Conservation (phyloP, 768 basidiomycete species). For the Serendipita vermifera region DNA sequence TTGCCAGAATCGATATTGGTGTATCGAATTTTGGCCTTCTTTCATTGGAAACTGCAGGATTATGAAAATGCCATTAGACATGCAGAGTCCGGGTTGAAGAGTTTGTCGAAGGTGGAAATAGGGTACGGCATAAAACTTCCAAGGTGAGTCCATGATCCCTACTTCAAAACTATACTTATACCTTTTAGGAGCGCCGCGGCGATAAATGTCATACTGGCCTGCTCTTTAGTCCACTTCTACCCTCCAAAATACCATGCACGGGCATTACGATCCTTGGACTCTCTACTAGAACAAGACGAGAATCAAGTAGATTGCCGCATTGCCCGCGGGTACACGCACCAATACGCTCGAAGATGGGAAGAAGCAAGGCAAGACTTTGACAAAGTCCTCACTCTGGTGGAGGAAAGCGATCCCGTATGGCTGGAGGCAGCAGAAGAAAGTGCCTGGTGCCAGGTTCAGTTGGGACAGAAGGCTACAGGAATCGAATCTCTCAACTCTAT, state of each 20-base stretch:
- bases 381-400: constrained; percentile 37
- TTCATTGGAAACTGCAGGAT: constrained; percentile 58
- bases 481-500: constrained; percentile 37
- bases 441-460: constrained; percentile 69
- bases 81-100: constrained; percentile 55
- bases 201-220: constrained; percentile 59
- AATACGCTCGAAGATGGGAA: constrained; percentile 50
- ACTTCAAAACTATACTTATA: constrained; percentile 1
- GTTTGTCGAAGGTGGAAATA: constrained; percentile 40
- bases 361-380: constrained; percentile 54
- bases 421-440: constrained; percentile 65
- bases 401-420: constrained; percentile 34
- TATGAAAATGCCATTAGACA: constrained; percentile 58
- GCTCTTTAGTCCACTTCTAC: constrained; percentile 68
- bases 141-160: neutral
- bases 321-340: constrained; percentile 59
- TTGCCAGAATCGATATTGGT: constrained; percentile 50
- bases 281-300: constrained; percentile 51
- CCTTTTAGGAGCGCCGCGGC: constrained; percentile 43
- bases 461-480: constrained; percentile 35
- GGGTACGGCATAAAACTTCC: constrained; percentile 43
- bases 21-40: constrained; percentile 48
- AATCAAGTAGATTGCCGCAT: constrained; percentile 54
- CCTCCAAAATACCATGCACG: constrained; percentile 82
- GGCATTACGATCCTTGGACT: constrained; percentile 60